Base-by-base conservation (phyloP, 106 monocot genomes). In the Platanthera zijinensis region DNA sequence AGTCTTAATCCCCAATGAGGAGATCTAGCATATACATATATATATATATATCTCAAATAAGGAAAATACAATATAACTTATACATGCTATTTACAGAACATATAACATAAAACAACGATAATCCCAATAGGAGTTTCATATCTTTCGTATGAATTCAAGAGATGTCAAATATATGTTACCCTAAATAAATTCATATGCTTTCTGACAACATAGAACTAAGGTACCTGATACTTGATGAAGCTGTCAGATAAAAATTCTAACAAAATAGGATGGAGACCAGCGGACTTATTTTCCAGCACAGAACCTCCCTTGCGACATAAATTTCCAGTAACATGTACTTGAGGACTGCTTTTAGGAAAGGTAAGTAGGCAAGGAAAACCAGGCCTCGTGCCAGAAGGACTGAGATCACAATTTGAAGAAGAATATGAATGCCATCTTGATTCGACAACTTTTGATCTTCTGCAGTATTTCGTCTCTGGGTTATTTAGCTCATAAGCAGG, bases 161-260 rank as follows among this genome's bases (percentile, higher is more conserved):
- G 39, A 39, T 39, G 39, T 39, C 39, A 39, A 39, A 3, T 39
- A 39, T 39, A 39, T 3, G 39, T 39, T 39, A 39, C 39, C 39
- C 39, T 70, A 15, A 45, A 69, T 11, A 70, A 70, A 47, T 10
- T n/a, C 12, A 70, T 5, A 48, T 17, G 6, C n/a, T 47, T 15
- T 70, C 70, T 48, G 48, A 7, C 48, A 70, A 25, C 4, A 12
- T 8, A 70, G 70, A 48, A 72, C 51, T 32, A 69, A 49, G 25
- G n/a, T 30, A 96, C 96, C 96, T 88, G 87, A 77, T 89, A 91
- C 56, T 80, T 78, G 72, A 71, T 48, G 51, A 89, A 85, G 77
- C 73, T 82, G 30, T 83, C 86, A 73, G 79, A 52, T 73, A 74
- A 76, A 54, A 97, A 91, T 85, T 97, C 97, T 73, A 97, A 66